These are phyloP conservation scores for Yamadazyma siamensis DNA, from an alignment of 1,139 yeast species.

Conservation along the genomic window DNA sequence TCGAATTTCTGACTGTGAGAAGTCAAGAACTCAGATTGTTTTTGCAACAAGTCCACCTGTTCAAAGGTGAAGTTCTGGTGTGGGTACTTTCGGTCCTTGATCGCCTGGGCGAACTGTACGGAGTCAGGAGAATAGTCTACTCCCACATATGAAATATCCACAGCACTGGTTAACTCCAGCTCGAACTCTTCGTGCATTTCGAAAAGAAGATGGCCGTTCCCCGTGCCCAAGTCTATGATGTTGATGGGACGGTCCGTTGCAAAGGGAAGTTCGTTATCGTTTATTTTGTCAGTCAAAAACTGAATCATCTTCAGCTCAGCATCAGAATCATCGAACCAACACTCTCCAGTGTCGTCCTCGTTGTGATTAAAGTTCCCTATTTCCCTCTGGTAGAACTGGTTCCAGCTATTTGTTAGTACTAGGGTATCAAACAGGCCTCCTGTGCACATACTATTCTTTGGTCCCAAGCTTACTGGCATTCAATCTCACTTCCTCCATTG, in stretches of 20 bases:
- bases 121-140: slow-evolving; percentile 84
- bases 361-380: slow-evolving; percentile 65
- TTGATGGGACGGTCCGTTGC: slow-evolving; percentile 30
- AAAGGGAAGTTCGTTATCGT: slow-evolving; percentile 20
- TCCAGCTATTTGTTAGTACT: slow-evolving; percentile 59
- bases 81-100: slow-evolving; percentile 43
- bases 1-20: slow-evolving; percentile 49
- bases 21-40: slow-evolving; percentile 30
- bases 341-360: slow-evolving; percentile 85
- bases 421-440: background rate
- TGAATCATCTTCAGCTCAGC: slow-evolving; percentile 82
- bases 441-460: slow-evolving; percentile 56
- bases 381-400: slow-evolving; percentile 75
- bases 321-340: slow-evolving; percentile 93
- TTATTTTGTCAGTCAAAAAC: slow-evolving; percentile 43
- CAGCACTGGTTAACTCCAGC: slow-evolving; percentile 35
- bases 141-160: slow-evolving; percentile 49
- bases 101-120: slow-evolving; percentile 63
- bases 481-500: slow-evolving; percentile 51
- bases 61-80: slow-evolving; percentile 38
- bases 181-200: slow-evolving; percentile 54
- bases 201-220: slow-evolving; percentile 87
- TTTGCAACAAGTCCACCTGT: slow-evolving; percentile 43
- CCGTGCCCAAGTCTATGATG: slow-evolving; percentile 87
- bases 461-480: slow-evolving; percentile 78